Conservation (phyloP, 2,329 filamentous ascomycete species). For the Trichophyton benhamiae region DNA sequence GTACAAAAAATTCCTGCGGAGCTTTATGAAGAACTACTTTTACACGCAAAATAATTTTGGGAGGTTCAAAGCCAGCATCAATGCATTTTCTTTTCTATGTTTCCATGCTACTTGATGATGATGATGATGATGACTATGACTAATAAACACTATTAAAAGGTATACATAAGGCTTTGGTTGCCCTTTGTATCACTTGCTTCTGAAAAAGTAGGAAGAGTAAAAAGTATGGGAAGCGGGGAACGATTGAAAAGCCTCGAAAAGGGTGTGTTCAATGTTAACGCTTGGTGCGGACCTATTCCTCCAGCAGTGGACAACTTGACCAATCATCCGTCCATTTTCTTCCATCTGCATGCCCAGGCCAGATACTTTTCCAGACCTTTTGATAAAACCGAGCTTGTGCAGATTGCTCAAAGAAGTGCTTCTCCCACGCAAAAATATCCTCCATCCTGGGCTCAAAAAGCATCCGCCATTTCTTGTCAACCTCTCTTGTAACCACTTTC, state of each 20-base stretch:
- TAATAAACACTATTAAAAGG: background rate
- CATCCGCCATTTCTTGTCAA: background rate
- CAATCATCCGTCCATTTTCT: background rate
- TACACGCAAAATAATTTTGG: slow-evolving; percentile 51
- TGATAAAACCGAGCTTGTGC: too few relatives aligned
- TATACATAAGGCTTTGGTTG: background rate
- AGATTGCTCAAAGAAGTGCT: background rate
- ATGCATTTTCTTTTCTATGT: background rate
- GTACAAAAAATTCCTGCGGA: slow-evolving; percentile 83
- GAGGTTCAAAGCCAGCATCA: background rate
- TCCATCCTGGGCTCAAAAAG: background rate
- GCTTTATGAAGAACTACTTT: slow-evolving; percentile 78
- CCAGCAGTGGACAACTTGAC: background rate
- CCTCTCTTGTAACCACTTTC: background rate
- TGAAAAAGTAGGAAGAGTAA: background rate
- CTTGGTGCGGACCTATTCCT: background rate
- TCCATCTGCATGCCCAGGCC: background rate
- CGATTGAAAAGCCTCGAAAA: background rate
- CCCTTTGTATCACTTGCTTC: background rate
- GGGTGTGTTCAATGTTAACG: background rate
- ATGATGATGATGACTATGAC: background rate
- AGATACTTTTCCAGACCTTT: background rate
- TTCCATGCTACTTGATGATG: background rate
- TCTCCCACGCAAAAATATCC: background rate
- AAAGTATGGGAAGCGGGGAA: background rate